Evolutionary conservation across 108 stramenopile genomes (phyloP), one percentile per base, ranked within the genome.

Genomic region (Aurantiochytrium sp.): DNA sequence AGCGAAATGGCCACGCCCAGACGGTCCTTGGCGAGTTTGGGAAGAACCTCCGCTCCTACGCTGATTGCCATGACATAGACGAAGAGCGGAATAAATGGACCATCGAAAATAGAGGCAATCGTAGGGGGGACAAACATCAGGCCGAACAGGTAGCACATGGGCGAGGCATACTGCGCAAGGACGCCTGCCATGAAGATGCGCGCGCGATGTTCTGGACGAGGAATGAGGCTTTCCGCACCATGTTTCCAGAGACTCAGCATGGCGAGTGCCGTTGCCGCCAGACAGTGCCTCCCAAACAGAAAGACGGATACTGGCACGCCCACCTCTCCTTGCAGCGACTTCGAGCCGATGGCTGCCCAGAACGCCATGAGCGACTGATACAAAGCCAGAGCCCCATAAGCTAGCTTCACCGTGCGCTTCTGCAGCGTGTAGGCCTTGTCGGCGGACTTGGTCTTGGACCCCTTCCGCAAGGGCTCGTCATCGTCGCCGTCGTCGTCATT

Each of bases 281-380:
- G 6, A 28, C 45, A 83, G 76, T 83, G 76, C 0, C 76, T 55
- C 23, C 76, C 76, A 8, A 53, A 53, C 19, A 83, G 76, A 53
- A 83, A 83, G 23, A 53, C 76, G 49, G 76, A 47, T 6, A 83
- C 51, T 4, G 76, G 76, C 6, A 69, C 64, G 35, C 35, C 35
- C 51, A 45, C 49, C 14, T 83, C 76, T 16, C 51, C 10, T 28
- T 83, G n/a, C 14, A 83, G 45, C 25, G 76, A 83, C 76, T 83
- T 83, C 43, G 76, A 83, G 76, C 76, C 76, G 16, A 83, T 53
- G 23, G 51, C 76, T 25, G 76, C 76, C 76, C 76, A 83, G 49
- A 83, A 18, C n/a, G 76, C 76, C 76, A 83, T 83, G 49, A 83
- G 45, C 76, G 28, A 45, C 51, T 83, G 76, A 23, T 83, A 83